These are phyloP conservation scores for Naganishia vaughanmartiniae DNA, from an alignment of 768 basidiomycete species.

Conservation along the genomic window DNA sequence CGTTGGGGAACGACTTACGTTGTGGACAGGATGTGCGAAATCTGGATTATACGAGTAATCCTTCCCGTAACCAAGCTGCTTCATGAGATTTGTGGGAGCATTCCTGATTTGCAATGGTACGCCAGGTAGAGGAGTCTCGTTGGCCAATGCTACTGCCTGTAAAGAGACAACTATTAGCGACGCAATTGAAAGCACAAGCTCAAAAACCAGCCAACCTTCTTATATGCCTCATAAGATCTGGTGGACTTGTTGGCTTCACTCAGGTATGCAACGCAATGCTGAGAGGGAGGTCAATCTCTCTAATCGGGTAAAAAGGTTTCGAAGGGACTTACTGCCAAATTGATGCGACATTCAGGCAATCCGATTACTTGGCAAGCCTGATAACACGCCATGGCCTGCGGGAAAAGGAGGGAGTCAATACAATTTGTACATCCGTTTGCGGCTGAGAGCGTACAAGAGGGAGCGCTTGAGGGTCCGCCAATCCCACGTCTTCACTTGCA, in stretches of 20 bases:
- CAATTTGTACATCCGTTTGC: too few species aligned
- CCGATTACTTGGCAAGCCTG: slow-evolving; percentile 53
- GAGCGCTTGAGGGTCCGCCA: slow-evolving; percentile 73
- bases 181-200: not conserved
- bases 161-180: not conserved
- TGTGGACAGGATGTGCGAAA: slow-evolving; percentile 66
- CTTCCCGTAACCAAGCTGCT: slow-evolving; percentile 66
- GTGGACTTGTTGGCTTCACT: slow-evolving; percentile 81
- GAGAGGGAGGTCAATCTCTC: not conserved
- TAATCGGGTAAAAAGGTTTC: not conserved
- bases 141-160: slow-evolving; percentile 64
- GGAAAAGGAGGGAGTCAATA: not conserved
- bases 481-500: slow-evolving; percentile 80
- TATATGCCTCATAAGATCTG: slow-evolving; percentile 74
- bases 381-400: slow-evolving; percentile 53
- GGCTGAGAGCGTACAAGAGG: slow-evolving; percentile 59
- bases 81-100: slow-evolving; percentile 71
- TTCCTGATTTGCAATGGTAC: slow-evolving; percentile 75
- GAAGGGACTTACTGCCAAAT: slow-evolving; percentile 43
- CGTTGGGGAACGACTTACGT: slow-evolving; percentile 37
- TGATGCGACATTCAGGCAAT: slow-evolving; percentile 49
- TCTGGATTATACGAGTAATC: slow-evolving; percentile 66
- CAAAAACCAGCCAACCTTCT: slow-evolving; percentile 50
- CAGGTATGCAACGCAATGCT: slow-evolving; percentile 71
- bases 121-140: slow-evolving; percentile 56